Evolutionary conservation across 2,329 filamentous ascomycete genomes (phyloP).

Genomic region (Arthrobotrys pseudoclavata): DNA sequence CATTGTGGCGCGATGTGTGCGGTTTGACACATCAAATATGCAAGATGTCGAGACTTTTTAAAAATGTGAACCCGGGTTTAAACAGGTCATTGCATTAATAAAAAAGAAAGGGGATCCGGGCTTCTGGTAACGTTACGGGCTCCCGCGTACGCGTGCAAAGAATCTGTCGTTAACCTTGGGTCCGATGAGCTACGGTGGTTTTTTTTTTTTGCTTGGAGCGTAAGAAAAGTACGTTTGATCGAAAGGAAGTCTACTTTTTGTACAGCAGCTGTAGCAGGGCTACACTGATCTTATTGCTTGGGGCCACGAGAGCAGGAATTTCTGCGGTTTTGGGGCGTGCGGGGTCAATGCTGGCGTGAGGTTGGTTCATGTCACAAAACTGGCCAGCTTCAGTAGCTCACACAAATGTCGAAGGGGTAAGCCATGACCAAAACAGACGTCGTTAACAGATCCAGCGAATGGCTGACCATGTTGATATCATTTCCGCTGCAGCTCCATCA

Average conservation of each 20-base stretch:
- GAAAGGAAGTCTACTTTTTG: slow-evolving; percentile 23
- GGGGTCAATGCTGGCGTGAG: slow-evolving; percentile 37
- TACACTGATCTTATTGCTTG: background rate
- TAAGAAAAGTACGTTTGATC: background rate
- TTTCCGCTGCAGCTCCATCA: background rate
- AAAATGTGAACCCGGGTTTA: background rate
- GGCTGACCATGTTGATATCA: slow-evolving; percentile 15
- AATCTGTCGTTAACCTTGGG: slow-evolving; percentile 8
- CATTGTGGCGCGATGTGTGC: slow-evolving; percentile 28
- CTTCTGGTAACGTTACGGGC: background rate
- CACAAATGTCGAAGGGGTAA: background rate
- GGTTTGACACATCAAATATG: slow-evolving; percentile 16
- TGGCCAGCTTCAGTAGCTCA: slow-evolving; percentile 2
- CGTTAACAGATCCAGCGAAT: background rate
- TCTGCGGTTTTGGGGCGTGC: slow-evolving; percentile 34
- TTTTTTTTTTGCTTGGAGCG: background rate
- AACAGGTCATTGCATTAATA: slow-evolving; percentile 9
- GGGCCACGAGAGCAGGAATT: slow-evolving; percentile 18
- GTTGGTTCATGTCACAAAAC: slow-evolving; percentile 14
- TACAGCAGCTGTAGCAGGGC: slow-evolving; percentile 3
- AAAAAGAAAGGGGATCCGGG: background rate
- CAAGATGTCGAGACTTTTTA: background rate
- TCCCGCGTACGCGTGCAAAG: background rate
- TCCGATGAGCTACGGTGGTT: slow-evolving; percentile 21
- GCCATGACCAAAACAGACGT: slow-evolving; percentile 27